Evolutionary conservation across 805 yeast genomes (phyloP).

Genomic region (Spathaspora girioi): DNA sequence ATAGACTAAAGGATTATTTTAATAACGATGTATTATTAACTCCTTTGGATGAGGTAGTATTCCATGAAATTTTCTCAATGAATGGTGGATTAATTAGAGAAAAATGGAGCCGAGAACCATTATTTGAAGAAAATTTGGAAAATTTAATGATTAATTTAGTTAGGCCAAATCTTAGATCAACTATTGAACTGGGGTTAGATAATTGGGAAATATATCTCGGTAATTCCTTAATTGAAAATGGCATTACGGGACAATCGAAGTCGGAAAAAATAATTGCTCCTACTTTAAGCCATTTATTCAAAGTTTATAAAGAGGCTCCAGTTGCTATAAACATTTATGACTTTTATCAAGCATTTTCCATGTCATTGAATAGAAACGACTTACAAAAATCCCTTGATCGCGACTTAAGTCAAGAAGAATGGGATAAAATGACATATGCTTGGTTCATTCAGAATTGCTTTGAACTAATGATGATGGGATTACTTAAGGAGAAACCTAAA

Average conservation of each 20-base stretch:
- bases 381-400: constrained; percentile 15
- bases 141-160: constrained; percentile 35
- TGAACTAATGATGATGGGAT: constrained; percentile 68
- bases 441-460: constrained; percentile 74
- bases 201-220: constrained; percentile 22
- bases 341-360: constrained; percentile 59
- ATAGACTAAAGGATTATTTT: constrained; percentile 3
- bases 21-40: constrained; percentile 6
- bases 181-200: constrained; percentile 28
- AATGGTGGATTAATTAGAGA: constrained; percentile 18
- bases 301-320: constrained; percentile 77
- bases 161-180: constrained; percentile 32
- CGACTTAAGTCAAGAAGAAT: constrained; percentile 22
- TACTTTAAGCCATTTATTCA: constrained; percentile 46
- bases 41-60: constrained; percentile 22
- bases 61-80: constrained; percentile 30
- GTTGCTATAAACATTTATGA: constrained; percentile 64
- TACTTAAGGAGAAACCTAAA: constrained; percentile 59
- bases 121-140: constrained; percentile 34
- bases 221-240: constrained; percentile 11
- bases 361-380: constrained; percentile 32
- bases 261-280: constrained; percentile 1
- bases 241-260: not conserved
- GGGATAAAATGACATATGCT: constrained; percentile 63
- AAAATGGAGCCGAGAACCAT: not conserved